phyloP scores from a whole-genome alignment of 345 rosid genomes.

The Garcia nutans region DNA sequence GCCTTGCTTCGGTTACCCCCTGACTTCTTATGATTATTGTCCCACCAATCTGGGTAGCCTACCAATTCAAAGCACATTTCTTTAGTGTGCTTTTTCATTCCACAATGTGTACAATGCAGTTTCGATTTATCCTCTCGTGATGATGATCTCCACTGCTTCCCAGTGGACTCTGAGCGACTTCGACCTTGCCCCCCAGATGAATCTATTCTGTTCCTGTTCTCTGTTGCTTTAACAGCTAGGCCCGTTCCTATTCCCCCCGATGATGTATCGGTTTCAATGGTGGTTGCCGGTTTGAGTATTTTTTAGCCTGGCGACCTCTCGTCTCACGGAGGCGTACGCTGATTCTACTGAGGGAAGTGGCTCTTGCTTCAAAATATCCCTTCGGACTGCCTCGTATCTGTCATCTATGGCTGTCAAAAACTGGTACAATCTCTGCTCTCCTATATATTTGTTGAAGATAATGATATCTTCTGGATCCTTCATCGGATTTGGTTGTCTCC shows the following conservation, averaged over 20 bases:
- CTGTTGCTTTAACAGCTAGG: background rate
- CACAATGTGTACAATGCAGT: background rate
- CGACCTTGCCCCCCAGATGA: background rate
- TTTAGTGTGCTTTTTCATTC: background rate
- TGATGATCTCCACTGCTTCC: background rate
- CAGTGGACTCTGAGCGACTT: background rate
- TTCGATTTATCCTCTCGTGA: background rate
- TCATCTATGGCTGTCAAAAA: too few species aligned
- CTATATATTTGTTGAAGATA: background rate
- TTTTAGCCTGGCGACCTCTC: background rate
- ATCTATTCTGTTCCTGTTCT: background rate
- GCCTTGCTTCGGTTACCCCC: background rate
- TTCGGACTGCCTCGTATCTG: too few species aligned
- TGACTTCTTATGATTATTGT: background rate
- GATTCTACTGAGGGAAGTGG: background rate
- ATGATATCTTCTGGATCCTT: background rate
- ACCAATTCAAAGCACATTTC: background rate
- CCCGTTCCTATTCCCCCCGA: background rate
- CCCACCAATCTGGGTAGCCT: slow-evolving; percentile 2
- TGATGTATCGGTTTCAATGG: background rate
- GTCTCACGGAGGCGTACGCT: background rate
- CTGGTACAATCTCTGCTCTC: background rate
- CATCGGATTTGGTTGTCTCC: background rate
- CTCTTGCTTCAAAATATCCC: too few species aligned
- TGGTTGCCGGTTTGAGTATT: background rate